Evolutionary conservation across 192 early-diverging fungal genomes (phyloP), one percentile per base, ranked within the genome.

Genomic region (Coemansia nantahalensis): DNA sequence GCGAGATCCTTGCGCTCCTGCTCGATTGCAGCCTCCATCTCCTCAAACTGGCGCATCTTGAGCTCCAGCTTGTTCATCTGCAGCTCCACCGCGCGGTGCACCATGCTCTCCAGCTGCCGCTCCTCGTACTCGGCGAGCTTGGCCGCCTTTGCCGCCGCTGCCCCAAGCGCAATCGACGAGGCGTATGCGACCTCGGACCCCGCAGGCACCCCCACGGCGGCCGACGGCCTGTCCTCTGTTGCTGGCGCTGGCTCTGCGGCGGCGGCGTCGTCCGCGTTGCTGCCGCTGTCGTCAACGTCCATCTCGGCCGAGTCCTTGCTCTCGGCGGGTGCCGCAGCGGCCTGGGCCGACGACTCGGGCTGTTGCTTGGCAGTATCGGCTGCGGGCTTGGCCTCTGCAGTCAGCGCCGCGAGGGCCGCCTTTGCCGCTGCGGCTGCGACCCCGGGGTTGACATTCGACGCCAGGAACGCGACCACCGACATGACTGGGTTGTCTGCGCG

Each of bases 41-140:
- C 90, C 37, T 94, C 85, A 63, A 99, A 94, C 66, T 97, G 91
- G 52, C 80, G 70, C 83, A 98, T 82, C 68, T 99, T 99, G 19
- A 92, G 78, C 51, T 93, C 88, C 45, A 98, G 53, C 65, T 97
- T 95, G 62, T 82, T 81, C 45, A 94, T 69, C 64, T 99, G 93
- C 45, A 86, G 75, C 47, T 96, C 87, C 3, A 97, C 84, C 1
- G 92, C 83, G 15, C 82, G 78, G 45, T 90, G 82, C 16, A 94
- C 88, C 51, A 93, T 65, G 24, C 82, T 79, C 52, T 89, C 85
- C 38, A 91, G 83, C 75, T 98, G 92, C 8, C 84, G 77, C 54
- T 95, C 95, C 58, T 95, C 90, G 52, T 88, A 82, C 13, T 84
- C 68, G 1, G 93, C 89, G 8, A 98, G 79, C 6, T 68, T 77